Percentiles rank a stretch among this genome's conserved stretches.
Conservation (phyloP, 2,329 filamentous ascomycete species). For the Colletotrichum lentis region DNA sequence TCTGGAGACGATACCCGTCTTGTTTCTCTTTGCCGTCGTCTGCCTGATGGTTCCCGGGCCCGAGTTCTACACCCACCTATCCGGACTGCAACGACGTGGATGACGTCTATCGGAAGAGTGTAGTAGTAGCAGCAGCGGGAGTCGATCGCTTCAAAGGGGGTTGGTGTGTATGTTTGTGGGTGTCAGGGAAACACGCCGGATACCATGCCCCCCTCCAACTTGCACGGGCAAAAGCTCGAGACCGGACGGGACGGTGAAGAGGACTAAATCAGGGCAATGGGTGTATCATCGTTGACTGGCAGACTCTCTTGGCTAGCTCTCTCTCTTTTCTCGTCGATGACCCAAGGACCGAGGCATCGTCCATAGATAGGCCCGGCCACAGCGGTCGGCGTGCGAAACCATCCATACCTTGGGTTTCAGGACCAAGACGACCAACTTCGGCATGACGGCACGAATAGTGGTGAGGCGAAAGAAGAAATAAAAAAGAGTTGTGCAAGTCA, state of each 20-base stretch:
- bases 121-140: not conserved
- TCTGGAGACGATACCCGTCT: not conserved
- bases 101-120: not conserved
- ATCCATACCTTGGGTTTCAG: not conserved
- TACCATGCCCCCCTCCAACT: not conserved
- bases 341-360: not conserved
- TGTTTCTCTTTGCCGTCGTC: not conserved
- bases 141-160: too few relatives aligned
- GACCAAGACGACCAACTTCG: too few relatives aligned
- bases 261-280: not conserved
- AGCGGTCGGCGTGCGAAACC: not conserved
- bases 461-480: not conserved
- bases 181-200: not conserved
- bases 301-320: not conserved
- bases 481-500: conserved; percentile 17
- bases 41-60: not conserved
- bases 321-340: too few relatives aligned
- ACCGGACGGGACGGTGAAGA: not conserved
- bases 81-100: not conserved
- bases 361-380: too few relatives aligned
- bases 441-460: not conserved
- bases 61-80: not conserved
- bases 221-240: too few relatives aligned
- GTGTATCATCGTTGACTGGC: too few relatives aligned
- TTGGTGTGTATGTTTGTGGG: too few relatives aligned